Base-by-base conservation (phyloP, 75 land plant genomes). In the Azolla pinnata region DNA sequence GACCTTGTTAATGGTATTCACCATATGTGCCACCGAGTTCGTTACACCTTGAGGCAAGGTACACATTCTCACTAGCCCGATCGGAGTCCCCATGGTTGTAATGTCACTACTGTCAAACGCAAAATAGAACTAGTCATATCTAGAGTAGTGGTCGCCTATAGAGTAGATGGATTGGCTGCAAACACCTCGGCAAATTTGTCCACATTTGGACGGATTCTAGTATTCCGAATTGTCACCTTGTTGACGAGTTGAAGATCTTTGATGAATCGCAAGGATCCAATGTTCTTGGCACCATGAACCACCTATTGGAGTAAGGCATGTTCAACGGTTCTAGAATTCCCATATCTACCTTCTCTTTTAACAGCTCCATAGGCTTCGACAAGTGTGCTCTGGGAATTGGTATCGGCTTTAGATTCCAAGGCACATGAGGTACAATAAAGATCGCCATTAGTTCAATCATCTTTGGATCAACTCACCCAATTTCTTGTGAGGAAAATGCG, bases 391-490 rank as follows among this genome's bases (percentile, higher is more conserved):
- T 25, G 1, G 49, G 63, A 10, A 44, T 49, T 42, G 4, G 47
- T 5, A 61, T 61, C 21, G 53, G 63, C 49, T 45, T 19, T 49
- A 61, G 12, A 61, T 61, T 44, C 63, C 54, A 61, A 33, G 63
- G 63, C 14, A 61, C 44, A 44, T 61, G 63, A 23, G 51, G 63
- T 34, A 61, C 18, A 10, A 49, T 61, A 29, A 61, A 61, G 3
- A 61, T 61, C 4, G 44, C 51, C 63, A 61, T 61, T 7, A 49
- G 63, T 34, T 47, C 51, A 2, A 61, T 29, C 2, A 61, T 29
- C 19, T n/a, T 61, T 34, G 52, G 51, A 61, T 61, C 49, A 3
- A 44, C 51, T 42, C 63, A 61, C 4, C 63, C 63, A 2, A 61
- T 61, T 20, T 61, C 51, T 17, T 32, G 4, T 4, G 60, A 19